These are phyloP conservation scores for Penstemon davidsonii DNA, from an alignment of 257 asterid genomes.

Conservation along the genomic window DNA sequence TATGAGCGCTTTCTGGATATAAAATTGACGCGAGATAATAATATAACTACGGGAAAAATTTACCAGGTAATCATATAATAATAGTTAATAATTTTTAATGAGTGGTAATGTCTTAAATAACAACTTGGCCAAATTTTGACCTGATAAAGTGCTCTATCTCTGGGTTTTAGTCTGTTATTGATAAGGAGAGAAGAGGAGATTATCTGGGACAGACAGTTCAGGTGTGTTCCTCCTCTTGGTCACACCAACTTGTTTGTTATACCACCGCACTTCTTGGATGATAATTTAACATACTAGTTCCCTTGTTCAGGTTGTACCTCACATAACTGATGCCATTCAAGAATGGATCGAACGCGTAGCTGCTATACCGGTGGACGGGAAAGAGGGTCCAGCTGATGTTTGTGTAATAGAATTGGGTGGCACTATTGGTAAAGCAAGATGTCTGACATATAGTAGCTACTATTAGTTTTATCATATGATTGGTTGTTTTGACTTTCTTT, in stretches of 20 bases:
- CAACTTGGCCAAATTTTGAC: slow-evolving; percentile 17
- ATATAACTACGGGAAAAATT: slow-evolving; percentile 89
- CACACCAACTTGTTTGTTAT: slow-evolving; percentile 14
- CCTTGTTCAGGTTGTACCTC: slow-evolving; percentile 69
- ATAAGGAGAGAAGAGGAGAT: slow-evolving; percentile 78
- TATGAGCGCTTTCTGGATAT: slow-evolving; percentile 91
- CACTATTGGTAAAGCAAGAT: slow-evolving; percentile 56
- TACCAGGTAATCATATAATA: slow-evolving; percentile 59
- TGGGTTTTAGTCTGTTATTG: slow-evolving; percentile 55
- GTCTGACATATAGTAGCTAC: neutral
- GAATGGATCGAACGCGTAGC: slow-evolving; percentile 85
- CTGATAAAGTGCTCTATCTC: slow-evolving; percentile 21
- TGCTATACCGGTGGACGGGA: slow-evolving; percentile 68
- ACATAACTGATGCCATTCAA: slow-evolving; percentile 82
- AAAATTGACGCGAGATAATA: slow-evolving; percentile 76
- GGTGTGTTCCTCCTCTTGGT: slow-evolving; percentile 36
- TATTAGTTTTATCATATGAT: neutral
- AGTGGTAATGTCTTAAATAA: neutral
- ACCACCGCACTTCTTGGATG: slow-evolving; percentile 7
- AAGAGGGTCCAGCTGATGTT: slow-evolving; percentile 83
- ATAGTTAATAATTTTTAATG: neutral
- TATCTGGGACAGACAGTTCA: slow-evolving; percentile 77
- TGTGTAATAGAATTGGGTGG: slow-evolving; percentile 87
- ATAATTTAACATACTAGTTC: slow-evolving; percentile 24
- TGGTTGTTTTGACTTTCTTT: slow-evolving; percentile 13